Evolutionary conservation across 371 early-diverging fungal genomes (phyloP).

Genomic region (Mucor piriformis): DNA sequence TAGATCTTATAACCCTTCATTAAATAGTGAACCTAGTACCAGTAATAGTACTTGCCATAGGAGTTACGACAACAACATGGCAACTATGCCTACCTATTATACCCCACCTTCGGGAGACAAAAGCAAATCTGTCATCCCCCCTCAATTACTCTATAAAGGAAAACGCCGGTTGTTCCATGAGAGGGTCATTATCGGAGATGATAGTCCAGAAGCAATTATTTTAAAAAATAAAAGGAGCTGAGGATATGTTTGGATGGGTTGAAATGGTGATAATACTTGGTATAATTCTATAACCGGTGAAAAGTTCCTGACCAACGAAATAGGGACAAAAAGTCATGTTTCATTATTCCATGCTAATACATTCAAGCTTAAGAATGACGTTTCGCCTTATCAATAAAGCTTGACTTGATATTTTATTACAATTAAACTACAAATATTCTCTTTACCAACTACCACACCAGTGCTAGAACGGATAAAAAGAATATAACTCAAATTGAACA

Average conservation of each 20-base stretch:
- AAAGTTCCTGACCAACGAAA: too few relatives aligned
- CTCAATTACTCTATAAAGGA: slow-evolving; percentile 1
- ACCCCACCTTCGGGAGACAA: slow-evolving; percentile 2
- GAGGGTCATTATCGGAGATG: slow-evolving; percentile 4
- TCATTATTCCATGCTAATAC: too few relatives aligned
- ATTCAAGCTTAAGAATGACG: too few relatives aligned
- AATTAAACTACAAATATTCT: neutral
- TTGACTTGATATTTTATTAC: slow-evolving; percentile 1
- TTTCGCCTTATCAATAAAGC: slow-evolving; percentile 5
- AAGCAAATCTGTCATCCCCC: neutral
- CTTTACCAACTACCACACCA: neutral
- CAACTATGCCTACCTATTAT: neutral
- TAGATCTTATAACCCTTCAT: slow-evolving; percentile 10
- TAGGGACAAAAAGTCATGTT: too few relatives aligned
- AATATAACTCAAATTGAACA: slow-evolving; percentile 7
- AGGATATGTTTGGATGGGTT: slow-evolving; percentile 9
- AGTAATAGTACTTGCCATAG: neutral
- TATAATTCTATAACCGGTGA: slow-evolving; percentile 1
- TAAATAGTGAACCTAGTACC: slow-evolving; percentile 4
- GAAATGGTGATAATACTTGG: slow-evolving; percentile 11
- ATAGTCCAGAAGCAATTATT: neutral
- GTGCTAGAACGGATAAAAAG: neutral
- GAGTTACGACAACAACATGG: slow-evolving; percentile 3
- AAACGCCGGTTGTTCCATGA: slow-evolving; percentile 8
- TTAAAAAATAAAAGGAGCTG: neutral